Percentiles rank a stretch among this genome's conserved stretches.
Evolutionary conservation across 2,329 filamentous ascomycete genomes (phyloP).

Genomic region (Alternaria postmessia): DNA sequence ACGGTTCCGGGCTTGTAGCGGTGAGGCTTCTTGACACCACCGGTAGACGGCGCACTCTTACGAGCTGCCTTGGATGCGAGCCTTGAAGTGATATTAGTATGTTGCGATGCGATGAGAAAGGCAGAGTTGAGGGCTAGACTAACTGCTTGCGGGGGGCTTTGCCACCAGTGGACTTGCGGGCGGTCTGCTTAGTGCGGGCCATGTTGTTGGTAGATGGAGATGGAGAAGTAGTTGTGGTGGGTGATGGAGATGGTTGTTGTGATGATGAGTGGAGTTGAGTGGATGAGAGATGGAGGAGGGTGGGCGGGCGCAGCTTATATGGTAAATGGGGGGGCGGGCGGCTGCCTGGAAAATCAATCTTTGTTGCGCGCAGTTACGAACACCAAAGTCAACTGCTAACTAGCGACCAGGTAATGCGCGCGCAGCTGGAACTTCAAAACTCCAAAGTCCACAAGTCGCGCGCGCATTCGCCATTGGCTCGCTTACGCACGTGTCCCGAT

Average conservation of each 20-base stretch:
- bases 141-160: constrained; percentile 82
- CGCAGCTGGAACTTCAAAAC: constrained; percentile 30
- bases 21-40: constrained; percentile 68
- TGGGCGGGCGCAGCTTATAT: constrained; percentile 51
- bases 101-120: neutral
- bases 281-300: constrained; percentile 46
- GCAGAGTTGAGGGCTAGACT: neutral
- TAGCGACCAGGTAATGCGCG: constrained; percentile 12
- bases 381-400: constrained; percentile 35
- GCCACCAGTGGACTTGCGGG: constrained; percentile 69
- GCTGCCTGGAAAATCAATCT: constrained; percentile 48
- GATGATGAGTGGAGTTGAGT: constrained; percentile 43
- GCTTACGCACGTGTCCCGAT: constrained; percentile 30
- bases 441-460: constrained; percentile 19
- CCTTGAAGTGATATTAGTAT: constrained; percentile 35
- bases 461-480: constrained; percentile 32
- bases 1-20: constrained; percentile 70
- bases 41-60: constrained; percentile 79
- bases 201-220: constrained; percentile 48
- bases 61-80: constrained; percentile 98
- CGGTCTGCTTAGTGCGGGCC: constrained; percentile 65
- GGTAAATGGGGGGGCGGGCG: constrained; percentile 42
- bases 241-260: constrained; percentile 30
- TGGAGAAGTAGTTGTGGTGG: constrained; percentile 27
- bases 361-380: constrained; percentile 31